Evolutionary conservation across 495 filamentous ascomycete genomes (phyloP).

Genomic region (Parachaetomium inaequale): DNA sequence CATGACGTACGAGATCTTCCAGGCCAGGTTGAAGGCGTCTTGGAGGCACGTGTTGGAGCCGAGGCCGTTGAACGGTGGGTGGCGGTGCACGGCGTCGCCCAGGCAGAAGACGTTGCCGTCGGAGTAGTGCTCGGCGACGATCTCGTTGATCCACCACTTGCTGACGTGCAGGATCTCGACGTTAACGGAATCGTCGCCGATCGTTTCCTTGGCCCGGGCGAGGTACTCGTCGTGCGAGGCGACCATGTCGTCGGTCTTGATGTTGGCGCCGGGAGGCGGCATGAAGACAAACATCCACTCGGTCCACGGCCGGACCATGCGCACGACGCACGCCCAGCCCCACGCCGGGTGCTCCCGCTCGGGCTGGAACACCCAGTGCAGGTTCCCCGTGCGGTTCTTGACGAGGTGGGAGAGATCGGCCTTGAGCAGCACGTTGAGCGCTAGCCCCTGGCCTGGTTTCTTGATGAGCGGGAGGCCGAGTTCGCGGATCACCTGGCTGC

Average conservation of each 20-base stretch:
- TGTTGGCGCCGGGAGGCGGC: constrained; percentile 30
- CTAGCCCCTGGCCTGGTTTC: constrained; percentile 51
- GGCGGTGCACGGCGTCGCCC: constrained; percentile 48
- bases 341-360: constrained; percentile 35
- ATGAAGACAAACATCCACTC: constrained; percentile 48
- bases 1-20: constrained; percentile 45
- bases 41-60: constrained; percentile 50
- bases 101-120: constrained; percentile 43
- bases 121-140: constrained; percentile 39
- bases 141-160: constrained; percentile 45
- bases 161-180: constrained; percentile 37
- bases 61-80: constrained; percentile 47
- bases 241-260: constrained; percentile 31
- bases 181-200: constrained; percentile 47
- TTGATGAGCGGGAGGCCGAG: constrained; percentile 47
- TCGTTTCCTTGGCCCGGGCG: constrained; percentile 41
- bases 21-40: constrained; percentile 50
- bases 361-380: constrained; percentile 51
- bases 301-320: constrained; percentile 44
- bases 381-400: constrained; percentile 48
- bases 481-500: constrained; percentile 49
- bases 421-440: constrained; percentile 52
- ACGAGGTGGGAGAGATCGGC: constrained; percentile 52
- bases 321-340: constrained; percentile 34
- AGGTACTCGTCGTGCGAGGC: constrained; percentile 38